phyloP scores from a whole-genome alignment of 2,329 filamentous ascomycete species.

The Escovopsis sp. region DNA sequence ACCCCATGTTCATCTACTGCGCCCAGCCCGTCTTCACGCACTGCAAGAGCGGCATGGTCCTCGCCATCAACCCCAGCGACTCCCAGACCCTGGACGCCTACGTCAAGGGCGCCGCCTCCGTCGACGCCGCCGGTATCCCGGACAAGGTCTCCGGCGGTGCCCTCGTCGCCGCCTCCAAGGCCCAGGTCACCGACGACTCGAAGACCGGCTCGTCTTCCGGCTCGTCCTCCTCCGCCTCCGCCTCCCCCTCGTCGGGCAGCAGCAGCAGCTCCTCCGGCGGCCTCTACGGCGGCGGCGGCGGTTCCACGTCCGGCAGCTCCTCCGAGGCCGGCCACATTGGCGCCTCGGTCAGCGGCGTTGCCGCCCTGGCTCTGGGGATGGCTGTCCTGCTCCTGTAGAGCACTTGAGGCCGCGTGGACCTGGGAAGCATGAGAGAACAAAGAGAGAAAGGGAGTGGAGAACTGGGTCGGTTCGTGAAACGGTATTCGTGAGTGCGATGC shows the following conservation, averaged over 20 bases:
- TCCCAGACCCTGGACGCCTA: slow-evolving; percentile 7
- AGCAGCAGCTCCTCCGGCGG: neutral
- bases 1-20: slow-evolving; percentile 14
- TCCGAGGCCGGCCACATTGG: slow-evolving; percentile 2
- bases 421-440: too few species aligned
- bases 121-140: slow-evolving; percentile 1
- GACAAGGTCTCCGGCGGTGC: neutral
- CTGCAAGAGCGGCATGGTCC: slow-evolving; percentile 12
- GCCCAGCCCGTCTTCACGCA: slow-evolving; percentile 5
- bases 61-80: slow-evolving; percentile 9
- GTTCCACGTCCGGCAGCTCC: slow-evolving; percentile 1
- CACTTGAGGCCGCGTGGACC: too few species aligned
- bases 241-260: neutral
- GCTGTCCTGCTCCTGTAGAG: slow-evolving; percentile 1
- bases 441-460: too few species aligned
- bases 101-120: slow-evolving; percentile 1
- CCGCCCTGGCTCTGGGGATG: slow-evolving; percentile 3
- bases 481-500: too few species aligned
- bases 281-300: neutral
- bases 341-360: slow-evolving; percentile 2
- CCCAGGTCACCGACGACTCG: neutral
- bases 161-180: neutral
- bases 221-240: neutral
- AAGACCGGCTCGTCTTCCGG: neutral
- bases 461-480: too few species aligned